Percentiles rank a stretch among this genome's conserved stretches.
Evolutionary conservation across 1,284 basidiomycete species (phyloP).

Genomic region (Quambalaria eucalypti): DNA sequence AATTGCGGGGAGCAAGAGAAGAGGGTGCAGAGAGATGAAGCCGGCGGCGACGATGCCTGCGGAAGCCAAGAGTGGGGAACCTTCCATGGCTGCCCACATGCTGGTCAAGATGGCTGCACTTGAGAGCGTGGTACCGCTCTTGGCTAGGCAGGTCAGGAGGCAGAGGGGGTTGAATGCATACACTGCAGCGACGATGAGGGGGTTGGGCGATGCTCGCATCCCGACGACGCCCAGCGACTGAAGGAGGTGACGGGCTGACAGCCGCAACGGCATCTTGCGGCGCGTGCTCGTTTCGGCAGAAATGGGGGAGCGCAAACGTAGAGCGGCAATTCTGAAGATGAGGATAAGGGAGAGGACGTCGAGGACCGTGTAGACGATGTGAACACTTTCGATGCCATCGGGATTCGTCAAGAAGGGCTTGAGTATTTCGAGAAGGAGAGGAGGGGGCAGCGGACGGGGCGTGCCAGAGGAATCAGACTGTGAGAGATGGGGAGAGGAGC

Average conservation of each 20-base stretch:
- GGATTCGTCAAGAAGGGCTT: background rate
- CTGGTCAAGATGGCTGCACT: constrained; percentile 62
- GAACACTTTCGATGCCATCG: background rate
- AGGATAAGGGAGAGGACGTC: constrained; percentile 10
- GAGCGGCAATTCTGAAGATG: constrained; percentile 48
- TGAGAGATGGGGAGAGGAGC: constrained; percentile 13
- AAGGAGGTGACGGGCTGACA: background rate
- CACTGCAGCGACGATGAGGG: constrained; percentile 15
- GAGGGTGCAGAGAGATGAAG: constrained; percentile 12
- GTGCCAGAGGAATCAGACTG: constrained; percentile 65
- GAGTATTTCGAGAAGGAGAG: background rate
- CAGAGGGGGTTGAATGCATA: constrained; percentile 84
- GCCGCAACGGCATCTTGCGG: constrained; percentile 4
- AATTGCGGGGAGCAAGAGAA: constrained; percentile 13
- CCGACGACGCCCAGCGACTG: background rate
- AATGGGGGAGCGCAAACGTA: constrained; percentile 61
- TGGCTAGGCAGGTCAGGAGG: constrained; percentile 65
- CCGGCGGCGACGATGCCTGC: background rate
- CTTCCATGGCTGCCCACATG: constrained; percentile 63
- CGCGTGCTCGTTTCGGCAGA: constrained; percentile 51
- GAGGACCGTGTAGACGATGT: constrained; percentile 53
- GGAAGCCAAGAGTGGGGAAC: constrained; percentile 37
- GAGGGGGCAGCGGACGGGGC: constrained; percentile 55
- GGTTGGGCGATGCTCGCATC: background rate
- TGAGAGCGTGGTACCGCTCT: constrained; percentile 71